Base-by-base conservation (phyloP, 768 basidiomycete genomes). In the Boletellus ananiceps region DNA sequence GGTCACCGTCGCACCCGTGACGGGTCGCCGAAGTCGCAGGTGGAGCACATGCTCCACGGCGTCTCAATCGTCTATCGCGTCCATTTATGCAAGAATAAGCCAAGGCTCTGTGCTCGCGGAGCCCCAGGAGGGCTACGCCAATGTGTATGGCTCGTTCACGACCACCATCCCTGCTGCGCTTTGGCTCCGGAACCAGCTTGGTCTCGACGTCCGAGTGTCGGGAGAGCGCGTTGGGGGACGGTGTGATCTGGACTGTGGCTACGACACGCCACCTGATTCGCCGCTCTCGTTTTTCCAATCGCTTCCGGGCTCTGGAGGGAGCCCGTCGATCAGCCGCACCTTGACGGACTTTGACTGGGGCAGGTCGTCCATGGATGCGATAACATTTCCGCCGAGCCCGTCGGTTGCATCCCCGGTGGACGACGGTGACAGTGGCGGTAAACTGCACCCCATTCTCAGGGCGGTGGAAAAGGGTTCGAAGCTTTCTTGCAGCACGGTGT, bases 391-490 rank as follows among this genome's bases (percentile, higher is more conserved):
- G 16, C 40, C 44, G 9, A 16, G 55, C 8, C 40, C 59, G 27
- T 44, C 56, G 25, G 50, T 47, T 8, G 41, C 61, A 7, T 59
- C 64, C 5, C 63, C 62, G 25, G 55, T 57, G 36, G 53, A 64
- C 13, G 51, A 50, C 8, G 46, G 47, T 6, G 41, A 39, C 16
- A 12, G 18, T n/a, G 8, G 48, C 27, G 29, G 45, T 12, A 51
- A 48, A 39, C 52, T 68, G 15, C 61, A 80, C 54, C 76, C 81
- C 3, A 71, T 79, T 21, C 69, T 84, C 2, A 74, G 72, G 13
- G 70, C 68, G 3, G 62, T 82, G 3, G 83, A 85, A 63, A 65
- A 63, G 31, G 67, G 69, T 25, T 85, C 83, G 4, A 78, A 67
- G 57, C 63, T 85, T 43, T 76, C 79, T 40, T 58, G 57, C 21